Conservation (phyloP, 768 basidiomycete species). For the Psilocybe sp. region DNA sequence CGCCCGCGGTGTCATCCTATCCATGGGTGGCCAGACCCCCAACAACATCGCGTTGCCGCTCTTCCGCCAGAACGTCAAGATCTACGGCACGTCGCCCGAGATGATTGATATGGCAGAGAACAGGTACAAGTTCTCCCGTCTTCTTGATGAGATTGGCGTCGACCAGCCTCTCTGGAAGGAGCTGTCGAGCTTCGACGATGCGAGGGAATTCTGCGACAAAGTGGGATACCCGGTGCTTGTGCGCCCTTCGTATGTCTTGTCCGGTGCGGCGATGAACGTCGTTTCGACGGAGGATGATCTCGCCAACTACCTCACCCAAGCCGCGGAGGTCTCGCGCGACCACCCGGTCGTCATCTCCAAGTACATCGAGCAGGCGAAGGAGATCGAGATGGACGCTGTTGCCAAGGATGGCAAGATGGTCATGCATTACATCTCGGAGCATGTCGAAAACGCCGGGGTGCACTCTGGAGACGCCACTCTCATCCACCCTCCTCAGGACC, state of each 20-base stretch:
- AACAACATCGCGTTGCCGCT: conserved; percentile 97
- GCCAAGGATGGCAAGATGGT: conserved; percentile 97
- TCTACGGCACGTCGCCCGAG: conserved; percentile 97
- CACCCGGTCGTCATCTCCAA: conserved; percentile 98
- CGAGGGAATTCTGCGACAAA: conserved; percentile 83
- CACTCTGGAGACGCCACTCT: conserved; percentile 99
- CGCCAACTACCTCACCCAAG: conserved; percentile 88
- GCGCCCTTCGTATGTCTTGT: conserved; percentile 97
- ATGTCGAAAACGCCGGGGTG: conserved; percentile 98
- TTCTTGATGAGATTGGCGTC: conserved; percentile 96
- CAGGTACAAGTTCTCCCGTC: conserved; percentile 97
- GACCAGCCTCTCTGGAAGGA: conserved; percentile 99
- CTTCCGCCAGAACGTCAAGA: conserved; percentile 97
- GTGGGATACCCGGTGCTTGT: conserved; percentile 97
- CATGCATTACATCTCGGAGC: conserved; percentile 99
- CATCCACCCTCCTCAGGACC: conserved; percentile 96
- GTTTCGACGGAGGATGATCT: conserved; percentile 92
- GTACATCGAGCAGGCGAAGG: conserved; percentile 99
- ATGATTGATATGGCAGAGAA: conserved; percentile 99
- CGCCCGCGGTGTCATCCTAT: conserved; percentile 88
- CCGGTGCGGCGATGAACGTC: conserved; percentile 99
- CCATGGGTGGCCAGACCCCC: conserved; percentile 98
- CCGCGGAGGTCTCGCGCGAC: conserved; percentile 83
- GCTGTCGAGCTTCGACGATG: conserved; percentile 86
- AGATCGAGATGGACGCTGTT: conserved; percentile 99